Base-by-base conservation (phyloP, 768 basidiomycete species). In the Rhizopogon vinicolor region DNA sequence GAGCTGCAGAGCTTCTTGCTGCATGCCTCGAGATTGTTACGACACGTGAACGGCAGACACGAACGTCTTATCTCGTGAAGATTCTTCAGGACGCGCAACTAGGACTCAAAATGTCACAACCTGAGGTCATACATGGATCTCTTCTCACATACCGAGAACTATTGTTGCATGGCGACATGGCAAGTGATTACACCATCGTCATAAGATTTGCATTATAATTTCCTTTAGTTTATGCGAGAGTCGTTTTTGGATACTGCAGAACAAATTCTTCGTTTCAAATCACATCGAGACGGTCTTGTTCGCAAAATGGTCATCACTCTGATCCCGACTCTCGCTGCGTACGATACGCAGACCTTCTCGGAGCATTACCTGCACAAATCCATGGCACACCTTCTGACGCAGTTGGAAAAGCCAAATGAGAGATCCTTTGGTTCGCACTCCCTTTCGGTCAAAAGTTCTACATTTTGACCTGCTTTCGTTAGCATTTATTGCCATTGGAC, bases 401-500 rank as follows among this genome's bases (percentile, higher is more conserved):
- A 93, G 64, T 78, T 99, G 5, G 88, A 91, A 63, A 97, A 93
- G 72, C 87, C 91, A 0, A 81, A 82, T 49, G 97, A 99, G 62
- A 81, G 95, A 39, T 86, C 89, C 33, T 90, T 91, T 60, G 91
- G 94, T 94, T 64, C 52, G 80, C 65, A 16, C 44, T n/a, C 12
- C 16, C 16, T 12, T 35, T 57, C 28, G 18, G 52, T 42, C 7
- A 28, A 28, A 3, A 1, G 43, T 16, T 28, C 16, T 44, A 31
- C 48, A 18, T 44, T 62, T 64, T 59, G 59, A 61, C 57, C 53
- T 51, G 13, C 9, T 46, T 44, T 10, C 41, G 13, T 5, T 58
- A 93, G 95, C 95, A 3, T 98, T 98, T 68, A 87, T 94, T 61
- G 95, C 97, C 2, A 94, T 99, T 58, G 97, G 97, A 0, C 93